These are phyloP conservation scores for Phalaenopsis hybrid DNA, from an alignment of 116 monocot species.

Conservation along the genomic window DNA sequence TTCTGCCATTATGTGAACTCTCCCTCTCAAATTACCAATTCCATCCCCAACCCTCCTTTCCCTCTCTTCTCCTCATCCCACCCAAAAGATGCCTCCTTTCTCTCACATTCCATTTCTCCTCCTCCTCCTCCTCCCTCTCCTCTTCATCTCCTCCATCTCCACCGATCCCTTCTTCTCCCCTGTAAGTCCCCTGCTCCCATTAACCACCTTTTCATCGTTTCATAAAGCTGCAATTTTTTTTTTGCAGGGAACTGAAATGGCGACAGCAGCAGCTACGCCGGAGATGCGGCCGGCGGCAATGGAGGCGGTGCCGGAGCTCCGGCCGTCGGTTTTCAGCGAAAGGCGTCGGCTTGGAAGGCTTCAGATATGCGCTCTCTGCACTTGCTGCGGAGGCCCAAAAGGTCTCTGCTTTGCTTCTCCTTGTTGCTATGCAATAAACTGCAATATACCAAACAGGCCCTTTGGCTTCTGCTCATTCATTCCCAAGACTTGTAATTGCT, in stretches of 20 bases:
- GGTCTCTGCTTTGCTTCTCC: constrained; percentile 57
- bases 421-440: constrained; percentile 59
- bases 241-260: neutral
- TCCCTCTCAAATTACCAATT: too few species aligned
- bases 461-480: constrained; percentile 59
- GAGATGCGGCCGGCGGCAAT: neutral
- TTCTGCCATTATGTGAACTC: neutral
- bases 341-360: constrained; percentile 35
- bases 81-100: neutral
- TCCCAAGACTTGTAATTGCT: constrained; percentile 57
- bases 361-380: constrained; percentile 64
- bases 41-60: neutral
- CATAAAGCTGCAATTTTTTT: neutral
- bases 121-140: constrained; percentile 3
- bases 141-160: constrained; percentile 1
- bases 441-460: constrained; percentile 55
- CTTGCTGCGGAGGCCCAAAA: constrained; percentile 60
- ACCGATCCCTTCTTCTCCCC: neutral
- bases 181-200: too few species aligned
- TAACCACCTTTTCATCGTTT: constrained; percentile 3
- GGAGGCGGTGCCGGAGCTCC: neutral
- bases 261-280: neutral
- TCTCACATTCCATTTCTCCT: neutral
- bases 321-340: constrained; percentile 4
- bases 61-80: neutral